Base-by-base conservation (phyloP, 176 grass and related monocot genomes). In the Elaeis guineensis region DNA sequence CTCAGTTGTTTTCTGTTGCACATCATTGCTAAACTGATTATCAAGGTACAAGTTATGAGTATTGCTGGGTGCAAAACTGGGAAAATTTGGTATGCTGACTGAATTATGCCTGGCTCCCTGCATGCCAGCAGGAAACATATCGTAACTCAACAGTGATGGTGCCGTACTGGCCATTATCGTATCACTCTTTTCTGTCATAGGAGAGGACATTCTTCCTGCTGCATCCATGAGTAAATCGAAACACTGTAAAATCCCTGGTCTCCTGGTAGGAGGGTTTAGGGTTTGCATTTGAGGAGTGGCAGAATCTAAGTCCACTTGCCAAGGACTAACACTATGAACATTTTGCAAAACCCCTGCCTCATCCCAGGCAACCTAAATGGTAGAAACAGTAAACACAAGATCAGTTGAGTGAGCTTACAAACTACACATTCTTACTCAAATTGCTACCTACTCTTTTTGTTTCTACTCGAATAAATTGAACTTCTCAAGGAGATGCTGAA, bases 101-200 rank as follows among this genome's bases (percentile, higher is more conserved):
- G 57, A 25, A 57, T 35, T 51, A 51, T 86, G 87, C 83, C 83
- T 86, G 79, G 83, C 79, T 91, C 83, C 88, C 88, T 83, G 79
- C 64, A 86, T 83, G 88, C 57, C 52, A 18, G 62, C 53, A 74
- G 77, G 72, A 75, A 69, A 75, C 25, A 62, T 21, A 65, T 59
- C 7, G 25, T 25, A 49, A 24, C 57, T 63, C 39, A 20, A 59
- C 21, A 58, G 8, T 39, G 32, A 61, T 18, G 56, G 30, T 4
- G 55, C 24, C 21, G 59, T 16, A 28, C 32, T 54, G 49, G 4
- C 66, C 71, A 62, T 70, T 0, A 54, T 54, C 5, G 50, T 23
- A 63, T 16, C 56, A 18, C 22, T 25, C 0, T 21, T 7, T 55
- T 17, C 65, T 55, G 67, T 39, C 68, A 75, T 19, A 2, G 25